Evolutionary conservation across 805 yeast species (phyloP).

Genomic region (Lachancea meyersii): DNA sequence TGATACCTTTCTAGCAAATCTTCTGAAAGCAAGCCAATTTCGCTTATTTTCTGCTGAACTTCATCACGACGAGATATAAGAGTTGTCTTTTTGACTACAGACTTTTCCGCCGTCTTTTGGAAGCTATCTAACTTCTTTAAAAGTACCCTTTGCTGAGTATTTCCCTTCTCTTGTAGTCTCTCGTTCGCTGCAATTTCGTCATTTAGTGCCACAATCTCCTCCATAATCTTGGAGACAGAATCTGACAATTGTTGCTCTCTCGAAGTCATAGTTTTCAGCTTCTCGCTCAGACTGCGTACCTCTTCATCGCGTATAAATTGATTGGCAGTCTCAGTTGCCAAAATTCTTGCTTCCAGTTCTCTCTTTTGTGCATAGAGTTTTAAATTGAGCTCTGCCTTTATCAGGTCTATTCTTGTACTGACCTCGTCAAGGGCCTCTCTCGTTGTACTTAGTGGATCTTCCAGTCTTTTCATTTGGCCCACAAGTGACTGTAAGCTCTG

Average conservation of each 20-base stretch:
- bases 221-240: constrained; percentile 27
- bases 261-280: constrained; percentile 25
- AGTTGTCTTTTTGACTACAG: constrained; percentile 54
- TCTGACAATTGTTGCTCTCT: constrained; percentile 29
- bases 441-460: constrained; percentile 36
- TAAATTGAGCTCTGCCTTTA: constrained; percentile 53
- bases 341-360: constrained; percentile 1
- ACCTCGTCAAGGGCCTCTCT: constrained; percentile 21
- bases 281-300: constrained; percentile 26
- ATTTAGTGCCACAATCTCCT: constrained; percentile 26
- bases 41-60: constrained; percentile 64
- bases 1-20: constrained; percentile 58
- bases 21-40: constrained; percentile 84
- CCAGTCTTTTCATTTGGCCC: constrained; percentile 42
- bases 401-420: constrained; percentile 22
- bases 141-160: constrained; percentile 49
- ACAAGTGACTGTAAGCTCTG: constrained; percentile 27
- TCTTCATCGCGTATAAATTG: constrained; percentile 14
- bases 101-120: constrained; percentile 59
- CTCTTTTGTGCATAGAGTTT: constrained; percentile 49
- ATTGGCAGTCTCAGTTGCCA: constrained; percentile 11
- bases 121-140: constrained; percentile 53
- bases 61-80: constrained; percentile 62
- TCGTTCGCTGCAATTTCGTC: constrained; percentile 32
- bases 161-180: constrained; percentile 41